Conservation (phyloP, 768 basidiomycete genomes). For the Podaxis sp. region DNA sequence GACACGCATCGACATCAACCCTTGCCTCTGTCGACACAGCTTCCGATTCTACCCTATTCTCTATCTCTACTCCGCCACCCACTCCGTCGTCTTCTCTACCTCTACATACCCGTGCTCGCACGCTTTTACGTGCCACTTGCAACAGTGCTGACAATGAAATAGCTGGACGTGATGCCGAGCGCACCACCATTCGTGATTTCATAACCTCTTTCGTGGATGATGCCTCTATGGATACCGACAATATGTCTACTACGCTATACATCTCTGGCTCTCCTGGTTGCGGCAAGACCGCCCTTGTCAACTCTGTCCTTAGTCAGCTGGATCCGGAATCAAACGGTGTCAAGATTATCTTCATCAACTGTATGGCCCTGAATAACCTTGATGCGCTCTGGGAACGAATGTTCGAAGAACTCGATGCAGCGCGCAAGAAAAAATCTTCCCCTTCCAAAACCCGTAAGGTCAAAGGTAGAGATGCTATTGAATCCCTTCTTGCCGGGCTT, state of each 20-base stretch:
- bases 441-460: slow-evolving; percentile 33
- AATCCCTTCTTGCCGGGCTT: slow-evolving; percentile 41
- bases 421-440: slow-evolving; percentile 34
- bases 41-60: slow-evolving; percentile 38
- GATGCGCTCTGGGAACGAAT: slow-evolving; percentile 74
- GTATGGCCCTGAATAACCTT: slow-evolving; percentile 71
- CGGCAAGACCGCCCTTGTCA: slow-evolving; percentile 86
- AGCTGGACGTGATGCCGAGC: slow-evolving; percentile 70
- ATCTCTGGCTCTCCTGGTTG: slow-evolving; percentile 93
- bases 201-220: slow-evolving; percentile 51
- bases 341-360: slow-evolving; percentile 65
- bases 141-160: slow-evolving; percentile 52
- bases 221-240: slow-evolving; percentile 24
- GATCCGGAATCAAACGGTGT: slow-evolving; percentile 37
- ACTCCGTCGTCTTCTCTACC: slow-evolving; percentile 56
- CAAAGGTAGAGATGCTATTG: slow-evolving; percentile 50
- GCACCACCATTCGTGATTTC: slow-evolving; percentile 57
- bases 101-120: slow-evolving; percentile 59
- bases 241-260: slow-evolving; percentile 58
- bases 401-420: slow-evolving; percentile 49
- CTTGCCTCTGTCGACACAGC: slow-evolving; percentile 46
- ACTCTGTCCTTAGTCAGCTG: slow-evolving; percentile 53
- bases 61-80: slow-evolving; percentile 60
- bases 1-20: slow-evolving; percentile 49
- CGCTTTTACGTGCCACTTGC: slow-evolving; percentile 70